Evolutionary conservation across 371 early-diverging fungal genomes (phyloP), one percentile per base, ranked within the genome.

Genomic region (Dichotomocladium elegans): DNA sequence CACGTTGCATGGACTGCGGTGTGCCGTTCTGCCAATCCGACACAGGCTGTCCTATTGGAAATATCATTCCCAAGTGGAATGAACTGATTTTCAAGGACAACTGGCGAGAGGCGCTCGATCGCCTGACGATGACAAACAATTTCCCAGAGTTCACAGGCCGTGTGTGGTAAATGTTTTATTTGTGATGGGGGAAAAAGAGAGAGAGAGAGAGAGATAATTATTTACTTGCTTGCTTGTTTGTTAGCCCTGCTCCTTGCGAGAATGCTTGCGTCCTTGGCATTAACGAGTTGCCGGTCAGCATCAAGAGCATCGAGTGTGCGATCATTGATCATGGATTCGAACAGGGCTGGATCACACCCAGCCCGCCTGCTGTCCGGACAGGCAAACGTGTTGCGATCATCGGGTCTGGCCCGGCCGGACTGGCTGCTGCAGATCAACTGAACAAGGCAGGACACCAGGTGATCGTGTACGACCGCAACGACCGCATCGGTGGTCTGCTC

Each of bases 1-100:
- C 96, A 15, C 87, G 98, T 48, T 98, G 96, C 80, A 96, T 98
- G 91, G 96, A 93, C 61, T 95, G 97, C 67, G 98, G 98, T 72
- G 87, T 95, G 17, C 96, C 98, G 22, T 95, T 95, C 85, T 97
- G 98, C 69, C 96, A 97, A 79, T 90, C 92, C 9, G 91, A 95
- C 62, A 85, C 88, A 33, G 98, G 98, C 19, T 97, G 98, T 66
- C 98, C 98, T 19, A 94, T 98, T 44, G 90, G 92, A 51, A 98
- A 98, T 79, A 88, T 95, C 54, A 96, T 98, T 57, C 98, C 98
- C 60, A 94, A 94, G 79, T 98, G 96, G 96, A 98, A 98, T 66
- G 95, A 98, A 37, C 79, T 96, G 11, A 90, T 98, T 27, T 95
- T 85, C 82, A 85, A 89, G 68, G 83, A 93, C 65, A 89, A 95